These are phyloP conservation scores for Neoboletus brunneissimus DNA, from an alignment of 768 basidiomycete species.

Conservation along the genomic window DNA sequence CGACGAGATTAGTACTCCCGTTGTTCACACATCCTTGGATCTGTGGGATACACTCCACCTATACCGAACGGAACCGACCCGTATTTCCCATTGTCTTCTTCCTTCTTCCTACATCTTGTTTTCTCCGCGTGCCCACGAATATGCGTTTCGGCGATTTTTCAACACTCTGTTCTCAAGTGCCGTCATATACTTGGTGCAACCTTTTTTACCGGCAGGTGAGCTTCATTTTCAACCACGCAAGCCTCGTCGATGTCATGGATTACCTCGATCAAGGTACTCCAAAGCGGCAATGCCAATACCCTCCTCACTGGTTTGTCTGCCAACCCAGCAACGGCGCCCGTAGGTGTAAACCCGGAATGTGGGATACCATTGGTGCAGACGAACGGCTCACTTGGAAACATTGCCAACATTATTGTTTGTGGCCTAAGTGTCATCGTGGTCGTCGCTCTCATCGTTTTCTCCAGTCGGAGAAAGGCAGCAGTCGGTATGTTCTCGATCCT, in stretches of 20 bases:
- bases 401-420: conserved; percentile 83
- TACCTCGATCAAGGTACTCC: conserved; percentile 39
- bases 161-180: conserved; percentile 61
- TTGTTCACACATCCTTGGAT: conserved; percentile 20
- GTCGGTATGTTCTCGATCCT: conserved; percentile 60
- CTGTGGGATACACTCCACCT: conserved; percentile 12
- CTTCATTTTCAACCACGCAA: conserved; percentile 12
- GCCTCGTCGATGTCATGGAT: conserved; percentile 16
- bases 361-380: conserved; percentile 64
- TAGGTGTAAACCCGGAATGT: conserved; percentile 81
- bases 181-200: conserved; percentile 91
- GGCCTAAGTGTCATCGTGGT: conserved; percentile 66
- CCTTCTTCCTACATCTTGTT: background rate
- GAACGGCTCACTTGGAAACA: conserved; percentile 68
- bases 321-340: conserved; percentile 55
- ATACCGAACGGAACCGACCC: conserved; percentile 4
- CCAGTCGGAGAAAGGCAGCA: conserved; percentile 75
- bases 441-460: conserved; percentile 52
- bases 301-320: conserved; percentile 43
- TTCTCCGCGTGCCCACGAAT: conserved; percentile 3
- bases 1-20: conserved; percentile 18
- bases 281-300: conserved; percentile 29
- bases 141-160: conserved; percentile 76
- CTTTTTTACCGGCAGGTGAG: conserved; percentile 86
- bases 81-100: background rate